Evolutionary conservation across 352 stramenopile genomes (phyloP).

Genomic region (Globisporangium middletonii): DNA sequence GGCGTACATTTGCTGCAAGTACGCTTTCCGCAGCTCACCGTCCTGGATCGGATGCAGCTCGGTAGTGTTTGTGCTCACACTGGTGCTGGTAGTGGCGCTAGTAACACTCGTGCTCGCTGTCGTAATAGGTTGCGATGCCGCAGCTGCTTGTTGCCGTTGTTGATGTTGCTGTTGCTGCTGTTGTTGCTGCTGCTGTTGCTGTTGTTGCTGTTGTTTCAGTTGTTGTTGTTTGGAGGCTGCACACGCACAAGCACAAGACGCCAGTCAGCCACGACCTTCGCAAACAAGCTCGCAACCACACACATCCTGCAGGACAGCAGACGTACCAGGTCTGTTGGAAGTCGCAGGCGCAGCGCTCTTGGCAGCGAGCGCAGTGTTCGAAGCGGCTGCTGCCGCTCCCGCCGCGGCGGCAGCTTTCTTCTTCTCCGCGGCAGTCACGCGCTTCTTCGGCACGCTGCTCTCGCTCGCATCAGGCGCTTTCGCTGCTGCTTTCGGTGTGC

Average conservation of each 20-base stretch:
- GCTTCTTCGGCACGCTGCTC: slow-evolving; percentile 9
- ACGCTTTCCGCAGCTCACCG: slow-evolving; percentile 33
- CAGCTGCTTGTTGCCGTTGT: background rate
- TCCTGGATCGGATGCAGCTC: slow-evolving; percentile 26
- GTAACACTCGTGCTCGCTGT: background rate
- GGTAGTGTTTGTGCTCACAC: no score
- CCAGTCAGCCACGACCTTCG: no score
- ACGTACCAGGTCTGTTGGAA: no score
- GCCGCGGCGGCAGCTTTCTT: slow-evolving; percentile 8
- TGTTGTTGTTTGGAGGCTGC: slow-evolving; percentile 1
- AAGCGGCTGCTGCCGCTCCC: background rate
- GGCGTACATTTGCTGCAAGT: slow-evolving; percentile 41
- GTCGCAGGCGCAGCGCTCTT: background rate
- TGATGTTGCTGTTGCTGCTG: background rate
- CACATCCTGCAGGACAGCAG: no score
- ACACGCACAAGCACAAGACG: no score
- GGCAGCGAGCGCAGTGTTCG: background rate
- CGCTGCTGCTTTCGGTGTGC: slow-evolving; percentile 19
- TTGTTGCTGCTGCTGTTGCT: background rate
- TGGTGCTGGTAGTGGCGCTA: background rate
- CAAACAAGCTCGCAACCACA: no score
- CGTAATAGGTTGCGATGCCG: background rate
- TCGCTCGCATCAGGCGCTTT: slow-evolving; percentile 13
- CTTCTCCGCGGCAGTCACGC: slow-evolving; percentile 11
- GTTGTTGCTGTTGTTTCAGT: background rate